These are phyloP conservation scores for Thyridium curvatum DNA, from an alignment of 2,329 filamentous ascomycete genomes.

Conservation along the genomic window DNA sequence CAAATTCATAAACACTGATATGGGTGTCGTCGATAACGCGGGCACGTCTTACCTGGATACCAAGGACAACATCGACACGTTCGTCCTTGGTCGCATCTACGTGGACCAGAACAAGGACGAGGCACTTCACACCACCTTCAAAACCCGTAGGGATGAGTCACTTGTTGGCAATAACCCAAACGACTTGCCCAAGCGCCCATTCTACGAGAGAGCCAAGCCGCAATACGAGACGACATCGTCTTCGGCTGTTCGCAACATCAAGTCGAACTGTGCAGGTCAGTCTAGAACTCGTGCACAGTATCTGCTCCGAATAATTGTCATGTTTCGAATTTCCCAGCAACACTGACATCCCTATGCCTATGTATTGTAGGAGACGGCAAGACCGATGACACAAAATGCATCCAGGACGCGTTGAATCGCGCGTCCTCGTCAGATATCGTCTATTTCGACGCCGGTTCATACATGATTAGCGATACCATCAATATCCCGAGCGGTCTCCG, in stretches of 20 bases:
- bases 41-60: constrained; percentile 5
- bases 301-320: too few relatives aligned
- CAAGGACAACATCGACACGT: constrained; percentile 6
- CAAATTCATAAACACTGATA: constrained; percentile 33
- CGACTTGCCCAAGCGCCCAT: constrained; percentile 1
- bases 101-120: background rate
- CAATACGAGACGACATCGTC: too few relatives aligned
- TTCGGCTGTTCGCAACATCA: too few relatives aligned
- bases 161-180: too few relatives aligned
- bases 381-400: constrained; percentile 5
- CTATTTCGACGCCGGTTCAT: constrained; percentile 1
- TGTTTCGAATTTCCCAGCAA: too few relatives aligned
- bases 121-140: constrained; percentile 1
- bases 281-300: too few relatives aligned
- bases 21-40: constrained; percentile 8
- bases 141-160: too few relatives aligned
- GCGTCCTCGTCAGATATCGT: constrained; percentile 1
- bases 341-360: constrained; percentile 20
- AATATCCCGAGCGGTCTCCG: background rate
- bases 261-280: too few relatives aligned
- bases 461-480: background rate
- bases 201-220: constrained; percentile 39
- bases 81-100: constrained; percentile 12
- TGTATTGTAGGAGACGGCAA: constrained; percentile 1
- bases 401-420: constrained; percentile 2